Percentiles rank a stretch among this genome's conserved stretches.
Conservation (phyloP, 2,329 filamentous ascomycete species). For the Calonectria hongkongensis region DNA sequence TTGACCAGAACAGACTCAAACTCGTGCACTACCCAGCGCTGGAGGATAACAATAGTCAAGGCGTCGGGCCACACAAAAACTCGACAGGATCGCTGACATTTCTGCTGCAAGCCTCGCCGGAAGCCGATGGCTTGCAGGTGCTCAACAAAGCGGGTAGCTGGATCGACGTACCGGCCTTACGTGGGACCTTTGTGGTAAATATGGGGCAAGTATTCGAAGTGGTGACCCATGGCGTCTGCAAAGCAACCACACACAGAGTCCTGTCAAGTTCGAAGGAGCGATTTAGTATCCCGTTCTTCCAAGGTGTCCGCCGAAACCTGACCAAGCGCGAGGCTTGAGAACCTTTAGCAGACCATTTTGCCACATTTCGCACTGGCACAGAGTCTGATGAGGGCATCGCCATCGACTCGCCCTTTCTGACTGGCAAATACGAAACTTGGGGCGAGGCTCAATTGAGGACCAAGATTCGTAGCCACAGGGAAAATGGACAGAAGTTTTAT, state of each 20-base stretch:
- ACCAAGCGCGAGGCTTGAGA: slow-evolving; percentile 66
- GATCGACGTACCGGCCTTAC: slow-evolving; percentile 69
- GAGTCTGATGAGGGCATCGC: slow-evolving; percentile 60
- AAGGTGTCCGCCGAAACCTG: slow-evolving; percentile 68
- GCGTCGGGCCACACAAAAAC: slow-evolving; percentile 78
- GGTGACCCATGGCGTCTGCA: slow-evolving; percentile 71
- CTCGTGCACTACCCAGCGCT: slow-evolving; percentile 71
- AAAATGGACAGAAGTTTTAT: slow-evolving; percentile 69
- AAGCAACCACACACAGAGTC: slow-evolving; percentile 70
- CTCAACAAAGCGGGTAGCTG: slow-evolving; percentile 68
- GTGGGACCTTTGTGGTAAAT: slow-evolving; percentile 73
- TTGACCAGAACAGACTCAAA: slow-evolving; percentile 76
- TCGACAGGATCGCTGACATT: slow-evolving; percentile 80
- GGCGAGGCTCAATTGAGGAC: slow-evolving; percentile 73
- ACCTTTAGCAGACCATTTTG: slow-evolving; percentile 63
- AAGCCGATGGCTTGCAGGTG: slow-evolving; percentile 69
- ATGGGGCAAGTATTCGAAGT: slow-evolving; percentile 76
- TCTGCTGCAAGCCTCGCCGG: slow-evolving; percentile 74
- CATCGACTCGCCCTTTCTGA: slow-evolving; percentile 70
- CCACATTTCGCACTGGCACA: slow-evolving; percentile 36
- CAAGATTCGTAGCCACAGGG: slow-evolving; percentile 71
- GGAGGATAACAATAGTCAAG: slow-evolving; percentile 61
- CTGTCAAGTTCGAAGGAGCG: slow-evolving; percentile 59
- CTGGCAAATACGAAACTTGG: slow-evolving; percentile 71
- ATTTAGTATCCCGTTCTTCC: slow-evolving; percentile 68